Conservation (phyloP, 2,329 filamentous ascomycete species). For the Coniella lustricola region DNA sequence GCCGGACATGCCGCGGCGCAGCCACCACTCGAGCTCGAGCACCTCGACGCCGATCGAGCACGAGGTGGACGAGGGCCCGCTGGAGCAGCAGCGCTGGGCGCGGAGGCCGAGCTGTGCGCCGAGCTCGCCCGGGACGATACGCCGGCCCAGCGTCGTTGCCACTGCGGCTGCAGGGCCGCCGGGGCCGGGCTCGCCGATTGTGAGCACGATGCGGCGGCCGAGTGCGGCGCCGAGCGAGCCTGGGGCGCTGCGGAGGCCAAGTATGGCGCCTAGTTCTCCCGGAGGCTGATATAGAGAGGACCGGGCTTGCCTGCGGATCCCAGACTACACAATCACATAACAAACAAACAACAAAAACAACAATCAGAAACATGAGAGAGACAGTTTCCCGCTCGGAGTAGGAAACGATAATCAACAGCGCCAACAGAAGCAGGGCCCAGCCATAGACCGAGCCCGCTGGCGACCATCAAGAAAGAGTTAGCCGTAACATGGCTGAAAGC, state of each 20-base stretch:
- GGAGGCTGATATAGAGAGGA: neutral
- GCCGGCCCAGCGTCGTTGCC: neutral
- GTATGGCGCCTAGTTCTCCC: neutral
- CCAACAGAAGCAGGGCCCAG: no score
- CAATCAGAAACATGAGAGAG: neutral
- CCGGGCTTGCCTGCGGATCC: no score
- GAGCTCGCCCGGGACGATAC: neutral
- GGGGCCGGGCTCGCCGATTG: neutral
- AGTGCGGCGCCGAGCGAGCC: neutral
- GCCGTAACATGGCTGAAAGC: no score
- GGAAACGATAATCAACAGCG: no score
- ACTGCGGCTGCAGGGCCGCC: neutral
- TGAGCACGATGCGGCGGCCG: neutral
- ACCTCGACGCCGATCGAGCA: slow-evolving; percentile 9
- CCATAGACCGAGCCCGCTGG: no score
- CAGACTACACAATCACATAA: neutral
- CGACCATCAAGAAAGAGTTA: no score
- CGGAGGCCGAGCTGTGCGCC: neutral
- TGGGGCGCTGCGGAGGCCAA: neutral
- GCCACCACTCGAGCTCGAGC: slow-evolving; percentile 8
- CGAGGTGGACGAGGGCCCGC: slow-evolving; percentile 5
- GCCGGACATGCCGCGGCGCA: slow-evolving; percentile 2
- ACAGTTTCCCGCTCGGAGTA: neutral
- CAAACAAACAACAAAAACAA: neutral
- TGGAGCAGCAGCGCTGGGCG: slow-evolving; percentile 3